Base-by-base conservation (phyloP, 31 red algal genomes). In the Asparagopsis taxiformis region DNA sequence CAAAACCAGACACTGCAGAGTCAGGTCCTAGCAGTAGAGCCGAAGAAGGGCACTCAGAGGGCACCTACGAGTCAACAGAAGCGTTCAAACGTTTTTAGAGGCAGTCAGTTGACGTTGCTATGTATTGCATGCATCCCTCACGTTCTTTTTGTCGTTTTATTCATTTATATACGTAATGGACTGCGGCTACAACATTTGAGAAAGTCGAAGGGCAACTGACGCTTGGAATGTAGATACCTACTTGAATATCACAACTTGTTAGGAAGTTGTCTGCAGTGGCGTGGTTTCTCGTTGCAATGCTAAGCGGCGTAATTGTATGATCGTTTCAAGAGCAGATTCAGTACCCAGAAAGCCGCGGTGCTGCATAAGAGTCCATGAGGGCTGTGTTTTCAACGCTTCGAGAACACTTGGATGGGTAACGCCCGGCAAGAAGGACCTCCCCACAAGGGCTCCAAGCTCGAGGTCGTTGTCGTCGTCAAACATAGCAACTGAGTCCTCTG, bases 401-500 rank as follows among this genome's bases (percentile, higher is more conserved):
- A 69, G 44, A 13, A 99, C 91, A 24, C 35, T 66, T n/a, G 72
- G 49, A 59, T 99, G 90, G 23, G 95, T 91, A 31, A 94, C 79
- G 20, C 79, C 80, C 17, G 91, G 87, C 44, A 99, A 44, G 58
- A 91, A 91, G 17, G 76, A 77, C 1, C 54, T 22, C 1, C 87
- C 87, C 35, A 32, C 57, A 4, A 91, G 66, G 3, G 55, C 49
- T 31, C 87, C 95, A 16, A 99, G 66, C 30, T 91, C 85, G 26
- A 99, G 21, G 59, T 99, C 95, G 51, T 99, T 99, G 37, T 99
- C 91, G 65, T 99, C 95, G 60, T 99, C 95, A 72, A 93, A 91
- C 46, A 99, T 59, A 35, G 93, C 82, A 25, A 91, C 82, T 1
- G 87, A 48, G 48, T 91, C 39, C 19, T 52, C 58, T 3, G 70